These are phyloP conservation scores for Kwoniella heveanensis DNA, from an alignment of 768 basidiomycete species.

Conservation along the genomic window DNA sequence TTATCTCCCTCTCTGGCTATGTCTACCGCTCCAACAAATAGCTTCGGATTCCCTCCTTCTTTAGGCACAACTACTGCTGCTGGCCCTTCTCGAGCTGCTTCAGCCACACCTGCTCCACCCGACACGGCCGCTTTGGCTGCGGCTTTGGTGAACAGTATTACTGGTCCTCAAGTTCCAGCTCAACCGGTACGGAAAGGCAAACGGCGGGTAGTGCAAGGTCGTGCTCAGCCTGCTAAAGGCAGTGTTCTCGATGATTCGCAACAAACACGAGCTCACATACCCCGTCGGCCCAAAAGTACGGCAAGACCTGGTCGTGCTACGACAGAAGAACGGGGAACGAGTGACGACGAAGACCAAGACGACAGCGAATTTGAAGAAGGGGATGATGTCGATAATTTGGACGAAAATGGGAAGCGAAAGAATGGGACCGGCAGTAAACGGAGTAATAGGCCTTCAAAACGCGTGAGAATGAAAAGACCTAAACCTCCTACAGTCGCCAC, in stretches of 20 bases:
- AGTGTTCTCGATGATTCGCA: neutral
- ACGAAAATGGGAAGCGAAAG: slow-evolving; percentile 5
- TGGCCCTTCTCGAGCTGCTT: neutral
- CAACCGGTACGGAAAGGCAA: slow-evolving; percentile 7
- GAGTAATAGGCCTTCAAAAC: slow-evolving; percentile 4
- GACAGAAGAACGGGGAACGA: slow-evolving; percentile 11
- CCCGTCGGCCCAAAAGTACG: neutral
- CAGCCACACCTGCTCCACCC: neutral
- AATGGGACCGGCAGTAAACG: neutral
- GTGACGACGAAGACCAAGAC: slow-evolving; percentile 7
- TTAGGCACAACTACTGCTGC: slow-evolving; percentile 13
- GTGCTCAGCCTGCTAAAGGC: slow-evolving; percentile 2
- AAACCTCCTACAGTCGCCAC: slow-evolving; percentile 1
- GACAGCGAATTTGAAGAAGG: slow-evolving; percentile 6
- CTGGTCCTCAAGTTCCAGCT: neutral
- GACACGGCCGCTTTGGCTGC: slow-evolving; percentile 17
- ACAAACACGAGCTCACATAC: neutral
- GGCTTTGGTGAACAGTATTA: slow-evolving; percentile 13
- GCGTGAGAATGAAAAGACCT: slow-evolving; percentile 1
- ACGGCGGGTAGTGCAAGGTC: slow-evolving; percentile 5
- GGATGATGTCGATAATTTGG: neutral
- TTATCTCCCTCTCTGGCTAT: slow-evolving; percentile 4
- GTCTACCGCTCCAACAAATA: neutral
- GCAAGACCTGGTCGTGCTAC: neutral
- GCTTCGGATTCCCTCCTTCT: slow-evolving; percentile 11